phyloP scores from a whole-genome alignment of 192 early-diverging fungal genomes.

The Entophlyctis luteolus region DNA sequence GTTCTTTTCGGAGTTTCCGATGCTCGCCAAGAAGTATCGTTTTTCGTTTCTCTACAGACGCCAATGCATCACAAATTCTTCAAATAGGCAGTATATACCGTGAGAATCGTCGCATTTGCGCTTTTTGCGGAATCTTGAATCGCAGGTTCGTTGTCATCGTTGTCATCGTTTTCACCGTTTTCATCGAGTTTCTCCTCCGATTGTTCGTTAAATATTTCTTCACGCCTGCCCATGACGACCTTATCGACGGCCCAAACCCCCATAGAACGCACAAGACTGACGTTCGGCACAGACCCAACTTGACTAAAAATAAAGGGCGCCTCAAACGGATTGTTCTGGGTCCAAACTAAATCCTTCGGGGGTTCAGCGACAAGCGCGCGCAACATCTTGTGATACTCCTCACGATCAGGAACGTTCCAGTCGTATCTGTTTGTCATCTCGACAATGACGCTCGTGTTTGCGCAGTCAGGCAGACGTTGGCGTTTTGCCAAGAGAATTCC shows the following conservation, averaged over 20 bases:
- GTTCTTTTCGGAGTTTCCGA: too few species aligned
- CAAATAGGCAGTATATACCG: too few species aligned
- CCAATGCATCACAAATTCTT: too few species aligned
- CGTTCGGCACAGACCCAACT: slow-evolving; percentile 1
- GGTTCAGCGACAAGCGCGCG: background rate
- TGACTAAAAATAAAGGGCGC: background rate
- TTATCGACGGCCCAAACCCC: slow-evolving; percentile 11
- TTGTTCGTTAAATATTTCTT: too few species aligned
- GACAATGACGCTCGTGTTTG: slow-evolving; percentile 5
- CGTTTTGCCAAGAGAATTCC: background rate
- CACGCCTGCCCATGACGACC: too few species aligned
- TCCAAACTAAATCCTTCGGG: slow-evolving; percentile 11
- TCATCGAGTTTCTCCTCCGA: too few species aligned
- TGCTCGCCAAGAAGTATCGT: too few species aligned
- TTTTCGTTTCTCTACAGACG: too few species aligned
- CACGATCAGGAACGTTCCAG: slow-evolving; percentile 5
- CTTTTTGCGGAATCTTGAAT: too few species aligned
- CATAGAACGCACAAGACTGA: slow-evolving; percentile 1
- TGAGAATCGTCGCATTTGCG: too few species aligned
- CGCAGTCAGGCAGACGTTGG: background rate
- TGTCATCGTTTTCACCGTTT: too few species aligned
- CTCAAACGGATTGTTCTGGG: slow-evolving; percentile 23
- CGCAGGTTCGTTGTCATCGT: too few species aligned
- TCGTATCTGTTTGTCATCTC: slow-evolving; percentile 25
- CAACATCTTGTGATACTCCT: slow-evolving; percentile 12